Evolutionary conservation across 495 filamentous ascomycete species (phyloP).

Genomic region (Stereocaulon alpinum): DNA sequence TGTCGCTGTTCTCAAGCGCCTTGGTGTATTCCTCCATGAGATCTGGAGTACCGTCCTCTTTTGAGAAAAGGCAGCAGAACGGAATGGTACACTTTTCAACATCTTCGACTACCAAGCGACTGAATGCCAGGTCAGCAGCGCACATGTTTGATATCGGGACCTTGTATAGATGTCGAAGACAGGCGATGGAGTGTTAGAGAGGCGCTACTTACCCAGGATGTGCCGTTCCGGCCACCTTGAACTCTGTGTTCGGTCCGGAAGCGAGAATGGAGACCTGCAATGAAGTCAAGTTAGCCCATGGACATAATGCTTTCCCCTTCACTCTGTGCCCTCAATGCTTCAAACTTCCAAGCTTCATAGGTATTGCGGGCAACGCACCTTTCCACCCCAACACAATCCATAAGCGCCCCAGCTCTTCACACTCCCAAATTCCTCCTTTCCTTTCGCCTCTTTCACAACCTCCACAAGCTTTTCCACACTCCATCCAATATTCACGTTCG

Average conservation of each 20-base stretch:
- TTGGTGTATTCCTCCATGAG: constrained; percentile 20
- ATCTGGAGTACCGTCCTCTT: constrained; percentile 38
- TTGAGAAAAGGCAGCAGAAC: constrained; percentile 44
- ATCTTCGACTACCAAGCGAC: constrained; percentile 33
- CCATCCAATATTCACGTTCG: constrained; percentile 19
- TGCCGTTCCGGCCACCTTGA: constrained; percentile 39
- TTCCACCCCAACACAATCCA: constrained; percentile 44
- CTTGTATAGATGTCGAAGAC: background rate
- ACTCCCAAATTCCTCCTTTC: constrained; percentile 22
- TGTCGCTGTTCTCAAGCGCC: constrained; percentile 26
- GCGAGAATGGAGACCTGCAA: constrained; percentile 20
- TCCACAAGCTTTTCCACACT: constrained; percentile 13
- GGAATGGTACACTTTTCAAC: constrained; percentile 39
- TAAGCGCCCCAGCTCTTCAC: constrained; percentile 35
- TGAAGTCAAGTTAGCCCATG: background rate
- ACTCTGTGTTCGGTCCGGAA: constrained; percentile 32
- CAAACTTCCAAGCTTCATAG: background rate
- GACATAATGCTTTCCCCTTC: no score
- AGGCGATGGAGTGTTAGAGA: background rate
- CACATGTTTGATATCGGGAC: background rate
- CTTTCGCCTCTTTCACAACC: constrained; percentile 23
- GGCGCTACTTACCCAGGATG: constrained; percentile 35
- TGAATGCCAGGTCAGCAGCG: constrained; percentile 14
- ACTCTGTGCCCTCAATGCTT: background rate
- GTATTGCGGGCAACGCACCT: constrained; percentile 20